Conservation (phyloP, 768 basidiomycete genomes). For the Brasilioporus rufonigricans region DNA sequence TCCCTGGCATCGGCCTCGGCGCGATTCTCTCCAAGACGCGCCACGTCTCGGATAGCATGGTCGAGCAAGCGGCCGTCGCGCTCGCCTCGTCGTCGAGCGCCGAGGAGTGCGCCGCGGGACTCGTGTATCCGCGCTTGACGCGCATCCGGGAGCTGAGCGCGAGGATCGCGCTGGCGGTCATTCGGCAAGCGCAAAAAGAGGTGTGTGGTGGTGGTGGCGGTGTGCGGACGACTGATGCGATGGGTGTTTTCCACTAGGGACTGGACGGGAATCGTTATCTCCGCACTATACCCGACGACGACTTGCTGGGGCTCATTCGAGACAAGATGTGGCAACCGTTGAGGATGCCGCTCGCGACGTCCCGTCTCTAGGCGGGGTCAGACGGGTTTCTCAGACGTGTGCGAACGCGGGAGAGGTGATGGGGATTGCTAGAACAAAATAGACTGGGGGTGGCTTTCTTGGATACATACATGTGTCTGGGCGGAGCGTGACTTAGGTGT, state of each 20-base stretch:
- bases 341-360: not conserved
- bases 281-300: conserved; percentile 46
- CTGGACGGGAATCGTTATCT: conserved; percentile 47
- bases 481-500: not conserved
- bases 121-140: conserved; percentile 68
- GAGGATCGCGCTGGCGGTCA: conserved; percentile 57
- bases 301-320: conserved; percentile 47
- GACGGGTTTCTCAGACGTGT: not conserved
- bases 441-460: not conserved
- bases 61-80: conserved; percentile 64
- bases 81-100: conserved; percentile 54
- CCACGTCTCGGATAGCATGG: conserved; percentile 65
- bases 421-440: not conserved
- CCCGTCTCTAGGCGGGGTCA: conserved; percentile 17
- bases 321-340: conserved; percentile 57
- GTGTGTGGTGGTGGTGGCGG: conserved; percentile 33
- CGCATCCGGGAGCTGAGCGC: conserved; percentile 69
- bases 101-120: conserved; percentile 51
- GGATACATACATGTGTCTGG: not conserved
- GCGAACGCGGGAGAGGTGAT: too few relatives aligned
- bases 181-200: conserved; percentile 62
- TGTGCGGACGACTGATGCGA: not conserved
- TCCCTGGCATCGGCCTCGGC: conserved; percentile 62
- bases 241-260: conserved; percentile 6
- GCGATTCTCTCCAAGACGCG: conserved; percentile 55